Conservation (phyloP, 176 grass and related monocot species). For the Carex scoparia region DNA sequence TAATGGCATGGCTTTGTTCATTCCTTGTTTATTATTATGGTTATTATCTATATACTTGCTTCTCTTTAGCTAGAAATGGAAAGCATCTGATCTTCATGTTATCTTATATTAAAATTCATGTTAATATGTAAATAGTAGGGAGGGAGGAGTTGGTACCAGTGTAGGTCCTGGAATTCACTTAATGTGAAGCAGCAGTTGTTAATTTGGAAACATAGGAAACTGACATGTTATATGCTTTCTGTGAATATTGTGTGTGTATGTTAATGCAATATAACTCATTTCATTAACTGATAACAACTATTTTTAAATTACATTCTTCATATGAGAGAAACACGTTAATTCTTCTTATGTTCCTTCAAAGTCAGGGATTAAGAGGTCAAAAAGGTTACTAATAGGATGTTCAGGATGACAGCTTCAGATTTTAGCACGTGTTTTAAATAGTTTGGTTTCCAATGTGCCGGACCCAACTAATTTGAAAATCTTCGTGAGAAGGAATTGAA, state of each 20-base stretch:
- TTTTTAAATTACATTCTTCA: neutral
- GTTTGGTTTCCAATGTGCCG: neutral
- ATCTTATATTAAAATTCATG: constrained; percentile 21
- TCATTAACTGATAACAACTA: neutral
- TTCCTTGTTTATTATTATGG: constrained; percentile 23
- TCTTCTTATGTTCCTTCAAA: neutral
- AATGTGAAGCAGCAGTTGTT: constrained; percentile 2
- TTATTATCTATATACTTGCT: constrained; percentile 12
- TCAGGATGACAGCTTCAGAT: neutral
- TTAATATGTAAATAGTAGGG: constrained; percentile 25
- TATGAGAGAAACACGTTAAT: neutral
- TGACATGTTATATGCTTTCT: constrained; percentile 16
- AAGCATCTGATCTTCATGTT: constrained; percentile 13
- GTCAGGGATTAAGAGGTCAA: neutral
- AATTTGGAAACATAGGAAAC: constrained; percentile 16
- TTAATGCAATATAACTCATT: constrained; percentile 3
- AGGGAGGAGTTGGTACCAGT: neutral
- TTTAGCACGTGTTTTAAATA: neutral
- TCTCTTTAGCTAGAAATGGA: constrained; percentile 16
- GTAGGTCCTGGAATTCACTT: constrained; percentile 9
- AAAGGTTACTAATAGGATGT: neutral
- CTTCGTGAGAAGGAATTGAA: too few species aligned
- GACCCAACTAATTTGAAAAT: neutral
- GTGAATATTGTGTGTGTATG: constrained; percentile 21
- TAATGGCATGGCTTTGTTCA: constrained; percentile 11